phyloP scores from a whole-genome alignment of 2,329 filamentous ascomycete species.

The Scedosporium aurantiacum region DNA sequence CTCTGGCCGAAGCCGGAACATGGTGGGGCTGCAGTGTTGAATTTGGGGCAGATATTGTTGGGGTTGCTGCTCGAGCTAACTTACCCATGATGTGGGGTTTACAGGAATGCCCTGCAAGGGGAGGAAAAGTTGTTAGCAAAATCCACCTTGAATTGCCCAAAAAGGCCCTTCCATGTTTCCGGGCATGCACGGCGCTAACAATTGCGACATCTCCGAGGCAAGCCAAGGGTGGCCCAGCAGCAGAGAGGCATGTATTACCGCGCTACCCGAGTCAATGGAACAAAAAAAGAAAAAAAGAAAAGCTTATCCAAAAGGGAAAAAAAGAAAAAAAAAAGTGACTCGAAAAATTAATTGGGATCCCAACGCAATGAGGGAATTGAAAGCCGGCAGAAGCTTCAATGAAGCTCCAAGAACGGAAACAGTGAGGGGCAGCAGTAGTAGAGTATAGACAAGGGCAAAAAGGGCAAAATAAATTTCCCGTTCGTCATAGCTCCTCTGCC shows the following conservation, averaged over 20 bases:
- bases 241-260: neutral
- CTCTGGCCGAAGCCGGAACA: slow-evolving; percentile 30
- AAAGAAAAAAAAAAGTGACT: neutral
- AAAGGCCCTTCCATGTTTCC: slow-evolving; percentile 1
- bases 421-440: neutral
- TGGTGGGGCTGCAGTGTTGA: slow-evolving; percentile 6
- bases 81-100: slow-evolving; percentile 57
- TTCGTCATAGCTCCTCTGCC: slow-evolving; percentile 9
- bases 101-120: slow-evolving; percentile 50
- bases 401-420: neutral
- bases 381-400: neutral
- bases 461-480: neutral
- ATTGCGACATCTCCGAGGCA: neutral
- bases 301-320: neutral
- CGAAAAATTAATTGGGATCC: too few species aligned
- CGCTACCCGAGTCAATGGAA: neutral
- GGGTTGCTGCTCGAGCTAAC: slow-evolving; percentile 17
- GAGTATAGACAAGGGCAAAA: neutral
- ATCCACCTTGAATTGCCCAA: slow-evolving; percentile 4
- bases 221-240: neutral
- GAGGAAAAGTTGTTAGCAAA: slow-evolving; percentile 25
- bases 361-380: neutral
- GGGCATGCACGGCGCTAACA: neutral
- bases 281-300: neutral
- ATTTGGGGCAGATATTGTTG: slow-evolving; percentile 9